Evolutionary conservation across 345 rosid genomes (phyloP).

Genomic region (Camelina sativa): DNA sequence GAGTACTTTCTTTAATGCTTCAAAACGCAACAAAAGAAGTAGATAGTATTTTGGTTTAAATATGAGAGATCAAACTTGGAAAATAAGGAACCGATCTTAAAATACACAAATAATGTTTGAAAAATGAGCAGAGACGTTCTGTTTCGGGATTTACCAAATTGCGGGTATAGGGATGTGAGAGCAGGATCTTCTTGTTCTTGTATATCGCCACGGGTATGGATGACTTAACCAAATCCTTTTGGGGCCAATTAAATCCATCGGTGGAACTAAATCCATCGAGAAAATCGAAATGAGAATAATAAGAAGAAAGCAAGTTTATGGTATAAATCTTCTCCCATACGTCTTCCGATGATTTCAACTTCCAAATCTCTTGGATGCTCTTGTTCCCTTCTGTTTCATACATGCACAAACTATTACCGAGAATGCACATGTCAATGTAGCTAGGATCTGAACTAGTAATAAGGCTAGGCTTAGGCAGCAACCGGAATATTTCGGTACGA

Average conservation of each 20-base stretch:
- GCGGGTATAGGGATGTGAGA: not conserved
- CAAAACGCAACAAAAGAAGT: not conserved
- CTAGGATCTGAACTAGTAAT: conserved; percentile 1
- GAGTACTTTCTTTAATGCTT: not conserved
- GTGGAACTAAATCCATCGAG: not conserved
- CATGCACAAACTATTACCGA: conserved; percentile 28
- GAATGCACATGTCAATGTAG: conserved; percentile 12
- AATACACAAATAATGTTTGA: not conserved
- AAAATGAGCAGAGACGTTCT: not conserved
- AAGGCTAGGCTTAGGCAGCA: not conserved
- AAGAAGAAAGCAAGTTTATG: not conserved
- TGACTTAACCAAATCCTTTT: not conserved
- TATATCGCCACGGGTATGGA: not conserved
- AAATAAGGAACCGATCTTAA: not conserved
- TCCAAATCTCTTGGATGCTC: conserved; percentile 18
- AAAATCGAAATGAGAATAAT: not conserved
- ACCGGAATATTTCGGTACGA: conserved; percentile 11
- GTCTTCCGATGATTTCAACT: conserved; percentile 15
- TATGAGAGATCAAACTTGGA: not conserved
- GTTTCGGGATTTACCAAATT: not conserved
- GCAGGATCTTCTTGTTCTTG: not conserved
- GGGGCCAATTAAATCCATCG: not conserved
- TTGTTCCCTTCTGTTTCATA: not conserved
- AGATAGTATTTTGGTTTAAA: not conserved
- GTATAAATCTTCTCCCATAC: conserved; percentile 15